These are phyloP conservation scores for Rhamnella rubrinervis DNA, from an alignment of 331 rosid genomes.

Conservation along the genomic window DNA sequence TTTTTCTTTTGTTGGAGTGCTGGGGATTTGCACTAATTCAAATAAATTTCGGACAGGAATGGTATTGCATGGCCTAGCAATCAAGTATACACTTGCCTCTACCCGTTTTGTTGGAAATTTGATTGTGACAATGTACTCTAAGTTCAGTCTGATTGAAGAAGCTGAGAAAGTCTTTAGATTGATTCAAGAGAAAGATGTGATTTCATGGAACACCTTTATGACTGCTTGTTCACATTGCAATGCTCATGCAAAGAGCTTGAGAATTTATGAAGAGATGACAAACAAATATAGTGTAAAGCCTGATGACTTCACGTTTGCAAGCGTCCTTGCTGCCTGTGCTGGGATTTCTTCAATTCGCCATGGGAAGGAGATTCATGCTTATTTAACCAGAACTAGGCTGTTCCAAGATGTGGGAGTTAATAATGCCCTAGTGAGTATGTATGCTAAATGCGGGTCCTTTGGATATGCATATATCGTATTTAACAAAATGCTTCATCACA, in stretches of 20 bases:
- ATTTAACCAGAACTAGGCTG: slow-evolving; percentile 26
- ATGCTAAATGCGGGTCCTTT: slow-evolving; percentile 44
- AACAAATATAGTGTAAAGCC: slow-evolving; percentile 19
- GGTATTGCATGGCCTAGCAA: slow-evolving; percentile 36
- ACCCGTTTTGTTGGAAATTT: slow-evolving; percentile 39
- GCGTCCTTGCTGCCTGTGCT: slow-evolving; percentile 33
- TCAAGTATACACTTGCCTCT: slow-evolving; percentile 36
- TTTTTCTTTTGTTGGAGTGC: slow-evolving; percentile 29
- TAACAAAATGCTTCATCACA: slow-evolving; percentile 29
- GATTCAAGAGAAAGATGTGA: slow-evolving; percentile 35
- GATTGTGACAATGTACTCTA: slow-evolving; percentile 34
- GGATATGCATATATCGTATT: slow-evolving; percentile 29
- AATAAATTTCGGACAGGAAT: slow-evolving; percentile 26
- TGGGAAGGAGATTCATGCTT: slow-evolving; percentile 43
- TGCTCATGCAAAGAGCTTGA: slow-evolving; percentile 28
- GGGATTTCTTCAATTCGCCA: slow-evolving; percentile 30
- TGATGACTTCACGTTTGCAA: slow-evolving; percentile 43
- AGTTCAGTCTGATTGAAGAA: slow-evolving; percentile 28
- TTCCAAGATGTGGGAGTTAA: slow-evolving; percentile 38
- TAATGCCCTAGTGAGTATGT: slow-evolving; percentile 39
- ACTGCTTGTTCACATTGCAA: slow-evolving; percentile 28
- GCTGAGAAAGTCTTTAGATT: slow-evolving; percentile 37
- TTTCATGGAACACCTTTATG: slow-evolving; percentile 42
- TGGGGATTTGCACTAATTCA: slow-evolving; percentile 28
- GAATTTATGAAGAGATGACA: slow-evolving; percentile 30